Base-by-base conservation (phyloP, 1,284 basidiomycete species). In the Microbotryum silenes-acaulis region DNA sequence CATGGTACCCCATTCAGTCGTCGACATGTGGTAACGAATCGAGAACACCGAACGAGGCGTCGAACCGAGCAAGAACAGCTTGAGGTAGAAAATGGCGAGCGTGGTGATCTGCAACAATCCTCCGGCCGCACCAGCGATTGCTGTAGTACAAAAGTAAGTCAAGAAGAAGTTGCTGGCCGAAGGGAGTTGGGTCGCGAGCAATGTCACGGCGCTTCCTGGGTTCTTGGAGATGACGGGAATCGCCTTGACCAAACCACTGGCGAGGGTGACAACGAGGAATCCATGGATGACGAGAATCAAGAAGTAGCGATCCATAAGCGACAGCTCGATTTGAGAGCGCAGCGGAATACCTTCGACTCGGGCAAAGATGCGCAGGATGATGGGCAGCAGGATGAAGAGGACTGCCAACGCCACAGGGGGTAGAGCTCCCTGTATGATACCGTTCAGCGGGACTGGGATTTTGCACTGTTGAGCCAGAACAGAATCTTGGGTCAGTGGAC, bases 101-200 rank as follows among this genome's bases (percentile, higher is more conserved):
- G 85, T 79, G 1, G 87, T 85, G 54, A 88, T 80, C 72, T 88
- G 88, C 49, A 94, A 78, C 76, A 96, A 89, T 12, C 86, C 83
- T 57, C 85, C 82, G 2, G 89, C 89, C 0, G 85, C 83, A 10
- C 83, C 86, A 6, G 89, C 76, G 49, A 93, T 54, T 81, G 77
- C 74, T 6, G 73, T 71, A 14, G 75, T 65, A 21, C 77, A 83
- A 51, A 77, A 70, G 65, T 78, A 92, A 78, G 90, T 92, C 57
- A 97, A 80, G 86, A 97, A 97, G 83, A 96, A 98, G 62, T 85
- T 92, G 21, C 88, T 90, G 0, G 91, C 88, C 64, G 81, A 75
- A 0, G 94, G 94, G 23, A 98, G 79, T 57, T 89, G 84, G 10
- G 70, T 60, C n/a, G 77, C 75, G 53, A 96, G 80, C 9, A 88